A percentile compares a stretch with the other conserved stretches of the same genome.
Evolutionary conservation across 2,329 filamentous ascomycete species (phyloP).

Genomic region (Meredithiella fracta): DNA sequence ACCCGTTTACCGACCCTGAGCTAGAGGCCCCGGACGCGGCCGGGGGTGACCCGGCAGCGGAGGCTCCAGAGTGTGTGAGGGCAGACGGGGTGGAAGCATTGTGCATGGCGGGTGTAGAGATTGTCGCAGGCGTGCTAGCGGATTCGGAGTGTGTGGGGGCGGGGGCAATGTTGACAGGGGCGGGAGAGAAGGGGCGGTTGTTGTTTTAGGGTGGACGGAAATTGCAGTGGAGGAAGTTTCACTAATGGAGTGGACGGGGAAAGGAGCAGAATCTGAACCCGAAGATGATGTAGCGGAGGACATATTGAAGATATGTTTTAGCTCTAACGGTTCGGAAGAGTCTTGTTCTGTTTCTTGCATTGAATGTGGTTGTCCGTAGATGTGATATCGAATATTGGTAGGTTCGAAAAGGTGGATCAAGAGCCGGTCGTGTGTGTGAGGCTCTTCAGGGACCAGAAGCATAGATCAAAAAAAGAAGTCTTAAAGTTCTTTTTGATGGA

Average conservation of each 20-base stretch:
- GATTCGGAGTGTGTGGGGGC: background rate
- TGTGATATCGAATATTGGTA: background rate
- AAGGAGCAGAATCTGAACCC: background rate
- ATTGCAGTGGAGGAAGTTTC: background rate
- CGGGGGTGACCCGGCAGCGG: background rate
- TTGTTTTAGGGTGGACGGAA: background rate
- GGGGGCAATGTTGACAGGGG: background rate
- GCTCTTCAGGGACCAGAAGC: conserved; percentile 2
- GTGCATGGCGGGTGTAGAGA: background rate
- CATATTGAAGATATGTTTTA: background rate
- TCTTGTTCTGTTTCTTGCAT: conserved; percentile 4
- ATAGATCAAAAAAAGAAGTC: background rate
- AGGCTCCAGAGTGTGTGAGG: background rate
- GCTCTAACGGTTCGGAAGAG: background rate
- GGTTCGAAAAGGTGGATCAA: background rate
- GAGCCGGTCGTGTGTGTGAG: background rate
- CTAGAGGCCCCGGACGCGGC: background rate
- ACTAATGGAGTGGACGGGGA: background rate
- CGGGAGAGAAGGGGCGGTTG: background rate
- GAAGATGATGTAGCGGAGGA: background rate
- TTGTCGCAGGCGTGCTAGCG: background rate
- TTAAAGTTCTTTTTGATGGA: too few species aligned
- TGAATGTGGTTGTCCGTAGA: background rate
- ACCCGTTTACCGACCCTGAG: background rate
- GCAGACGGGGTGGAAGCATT: background rate